These are phyloP conservation scores for Xylariaceae sp. DNA, from an alignment of 2,329 filamentous ascomycete genomes.

Conservation along the genomic window DNA sequence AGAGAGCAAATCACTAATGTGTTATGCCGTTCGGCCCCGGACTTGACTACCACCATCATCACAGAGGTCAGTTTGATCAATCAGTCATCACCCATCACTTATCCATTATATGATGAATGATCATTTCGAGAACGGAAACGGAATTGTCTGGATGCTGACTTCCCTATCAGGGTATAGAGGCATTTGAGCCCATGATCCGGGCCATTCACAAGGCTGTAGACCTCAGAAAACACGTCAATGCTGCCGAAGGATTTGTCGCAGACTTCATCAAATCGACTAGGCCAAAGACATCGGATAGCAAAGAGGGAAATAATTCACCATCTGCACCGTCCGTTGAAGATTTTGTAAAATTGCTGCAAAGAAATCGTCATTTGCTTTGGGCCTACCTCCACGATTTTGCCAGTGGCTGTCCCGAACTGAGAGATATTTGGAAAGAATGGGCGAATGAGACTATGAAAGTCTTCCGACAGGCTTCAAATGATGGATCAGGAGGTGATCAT, in stretches of 20 bases:
- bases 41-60: slow-evolving; percentile 66
- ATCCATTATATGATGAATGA: too few species aligned
- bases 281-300: slow-evolving; percentile 39
- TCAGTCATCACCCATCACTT: too few species aligned
- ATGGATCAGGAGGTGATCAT: not conserved
- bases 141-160: too few species aligned
- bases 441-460: slow-evolving; percentile 52
- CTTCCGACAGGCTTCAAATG: slow-evolving; percentile 42
- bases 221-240: slow-evolving; percentile 63
- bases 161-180: too few species aligned
- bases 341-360: slow-evolving; percentile 62
- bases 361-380: slow-evolving; percentile 61
- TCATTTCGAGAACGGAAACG: too few species aligned
- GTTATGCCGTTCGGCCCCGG: slow-evolving; percentile 65
- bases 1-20: slow-evolving; percentile 65
- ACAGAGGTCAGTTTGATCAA: too few species aligned
- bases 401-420: slow-evolving; percentile 63
- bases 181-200: slow-evolving; percentile 72
- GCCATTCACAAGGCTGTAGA: slow-evolving; percentile 68
- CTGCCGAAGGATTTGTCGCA: slow-evolving; percentile 64
- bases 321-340: slow-evolving; percentile 66
- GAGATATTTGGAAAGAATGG: slow-evolving; percentile 58
- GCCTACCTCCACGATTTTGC: slow-evolving; percentile 68
- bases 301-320: slow-evolving; percentile 31
- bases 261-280: slow-evolving; percentile 63